These are phyloP conservation scores for Microsporum canis DNA, from an alignment of 2,329 filamentous ascomycete species.

Conservation along the genomic window DNA sequence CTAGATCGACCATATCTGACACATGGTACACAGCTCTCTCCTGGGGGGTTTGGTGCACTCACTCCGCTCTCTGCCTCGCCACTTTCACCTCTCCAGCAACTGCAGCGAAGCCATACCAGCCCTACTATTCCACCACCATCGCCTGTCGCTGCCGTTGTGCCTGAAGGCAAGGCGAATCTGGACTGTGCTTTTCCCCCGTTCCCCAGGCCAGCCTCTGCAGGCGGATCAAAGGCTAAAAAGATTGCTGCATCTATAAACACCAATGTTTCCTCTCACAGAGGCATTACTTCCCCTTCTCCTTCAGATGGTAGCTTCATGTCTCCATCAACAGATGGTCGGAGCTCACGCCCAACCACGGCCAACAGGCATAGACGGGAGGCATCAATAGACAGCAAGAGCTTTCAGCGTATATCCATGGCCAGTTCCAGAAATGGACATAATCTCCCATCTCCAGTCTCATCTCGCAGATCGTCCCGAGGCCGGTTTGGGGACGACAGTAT, in stretches of 20 bases:
- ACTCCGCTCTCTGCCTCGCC: constrained; percentile 55
- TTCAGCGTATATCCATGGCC: constrained; percentile 12
- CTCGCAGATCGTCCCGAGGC: neutral
- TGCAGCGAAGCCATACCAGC: constrained; percentile 30
- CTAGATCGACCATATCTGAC: constrained; percentile 31
- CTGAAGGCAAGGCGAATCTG: constrained; percentile 29
- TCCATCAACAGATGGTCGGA: neutral
- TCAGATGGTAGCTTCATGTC: neutral
- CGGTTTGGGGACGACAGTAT: constrained; percentile 11
- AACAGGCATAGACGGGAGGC: constrained; percentile 13
- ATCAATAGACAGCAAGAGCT: constrained; percentile 15
- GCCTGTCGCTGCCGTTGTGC: constrained; percentile 29
- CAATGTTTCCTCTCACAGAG: neutral
- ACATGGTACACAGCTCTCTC: constrained; percentile 50
- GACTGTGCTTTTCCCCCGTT: constrained; percentile 47
- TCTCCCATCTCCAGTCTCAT: constrained; percentile 7
- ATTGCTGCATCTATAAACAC: constrained; percentile 3
- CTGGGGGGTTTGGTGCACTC: constrained; percentile 15
- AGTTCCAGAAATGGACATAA: constrained; percentile 12
- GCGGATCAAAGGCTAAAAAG: constrained; percentile 5
- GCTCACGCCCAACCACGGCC: neutral
- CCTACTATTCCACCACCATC: constrained; percentile 32
- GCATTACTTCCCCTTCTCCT: neutral
- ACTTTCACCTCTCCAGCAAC: constrained; percentile 38
- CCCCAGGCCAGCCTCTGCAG: constrained; percentile 31